A percentile compares a stretch with the other conserved stretches of the same genome.
These are phyloP conservation scores for Trametes coccinea DNA, from an alignment of 768 basidiomycete genomes.

Conservation along the genomic window DNA sequence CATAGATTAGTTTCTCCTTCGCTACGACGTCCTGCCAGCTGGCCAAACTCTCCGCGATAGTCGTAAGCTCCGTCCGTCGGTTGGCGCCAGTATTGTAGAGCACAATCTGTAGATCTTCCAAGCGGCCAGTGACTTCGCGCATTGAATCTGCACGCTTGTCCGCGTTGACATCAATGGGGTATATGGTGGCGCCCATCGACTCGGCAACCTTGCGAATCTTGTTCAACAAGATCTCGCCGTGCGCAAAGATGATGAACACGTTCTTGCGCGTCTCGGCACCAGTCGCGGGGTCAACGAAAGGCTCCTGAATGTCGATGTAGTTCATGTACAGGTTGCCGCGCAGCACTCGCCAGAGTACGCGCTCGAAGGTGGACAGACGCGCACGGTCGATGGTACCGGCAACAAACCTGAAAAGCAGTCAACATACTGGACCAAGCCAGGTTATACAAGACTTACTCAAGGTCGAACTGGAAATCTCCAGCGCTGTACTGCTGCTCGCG, in stretches of 20 bases:
- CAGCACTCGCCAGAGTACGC: conserved; percentile 96
- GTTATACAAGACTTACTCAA: conserved; percentile 61
- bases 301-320: conserved; percentile 90
- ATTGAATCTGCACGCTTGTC: conserved; percentile 91
- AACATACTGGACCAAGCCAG: neutral
- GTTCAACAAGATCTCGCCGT: conserved; percentile 86
- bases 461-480: conserved; percentile 66
- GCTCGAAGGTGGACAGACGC: conserved; percentile 91
- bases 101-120: conserved; percentile 89
- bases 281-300: conserved; percentile 85
- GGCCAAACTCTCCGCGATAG: conserved; percentile 79
- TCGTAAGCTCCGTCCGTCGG: conserved; percentile 78
- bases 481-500: conserved; percentile 63
- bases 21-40: conserved; percentile 93
- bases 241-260: conserved; percentile 99
- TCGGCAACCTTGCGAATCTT: conserved; percentile 99
- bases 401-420: conserved; percentile 63
- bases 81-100: conserved; percentile 87
- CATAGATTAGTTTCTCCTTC: conserved; percentile 96
- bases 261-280: conserved; percentile 90
- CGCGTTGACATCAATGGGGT: conserved; percentile 92
- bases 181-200: conserved; percentile 97
- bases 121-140: conserved; percentile 80
- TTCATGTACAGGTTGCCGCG: conserved; percentile 99
- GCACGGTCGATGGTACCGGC: conserved; percentile 95